Conservation (phyloP, 23 red algal genomes). For the Cyanidiococcus yangmingshanensis region DNA sequence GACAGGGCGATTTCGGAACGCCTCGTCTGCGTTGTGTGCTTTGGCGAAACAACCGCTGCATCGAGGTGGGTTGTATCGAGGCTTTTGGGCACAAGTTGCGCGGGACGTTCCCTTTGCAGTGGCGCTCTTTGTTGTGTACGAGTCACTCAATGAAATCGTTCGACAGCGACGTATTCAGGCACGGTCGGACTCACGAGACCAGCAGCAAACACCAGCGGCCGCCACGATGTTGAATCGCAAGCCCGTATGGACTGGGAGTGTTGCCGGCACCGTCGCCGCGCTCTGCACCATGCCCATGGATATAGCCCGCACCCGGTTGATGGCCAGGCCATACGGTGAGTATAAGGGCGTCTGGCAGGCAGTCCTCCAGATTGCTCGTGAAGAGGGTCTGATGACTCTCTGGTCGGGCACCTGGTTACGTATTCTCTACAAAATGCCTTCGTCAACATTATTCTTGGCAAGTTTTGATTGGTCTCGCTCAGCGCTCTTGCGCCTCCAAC, state of each 20-base stretch:
- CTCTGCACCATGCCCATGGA: conserved; percentile 26
- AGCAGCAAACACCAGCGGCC: background rate
- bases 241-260: background rate
- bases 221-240: background rate
- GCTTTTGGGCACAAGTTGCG: conserved; percentile 27
- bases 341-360: conserved; percentile 12
- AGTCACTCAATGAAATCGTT: background rate
- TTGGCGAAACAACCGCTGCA: conserved; percentile 13
- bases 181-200: background rate
- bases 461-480: conserved; percentile 19
- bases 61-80: conserved; percentile 18
- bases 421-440: conserved; percentile 29
- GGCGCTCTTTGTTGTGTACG: conserved; percentile 24
- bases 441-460: conserved; percentile 18
- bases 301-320: conserved; percentile 22
- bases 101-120: conserved; percentile 30
- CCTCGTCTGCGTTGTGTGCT: background rate
- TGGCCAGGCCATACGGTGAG: background rate
- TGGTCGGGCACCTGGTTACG: conserved; percentile 16
- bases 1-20: conserved; percentile 1
- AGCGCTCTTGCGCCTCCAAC: background rate
- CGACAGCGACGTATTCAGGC: conserved; percentile 4
- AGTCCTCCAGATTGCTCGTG: conserved; percentile 2
- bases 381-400: conserved; percentile 24
- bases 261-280: conserved; percentile 22